Evolutionary conservation across 352 stramenopile species (phyloP).

Genomic region (Phytopythium cucurbitacearum): DNA sequence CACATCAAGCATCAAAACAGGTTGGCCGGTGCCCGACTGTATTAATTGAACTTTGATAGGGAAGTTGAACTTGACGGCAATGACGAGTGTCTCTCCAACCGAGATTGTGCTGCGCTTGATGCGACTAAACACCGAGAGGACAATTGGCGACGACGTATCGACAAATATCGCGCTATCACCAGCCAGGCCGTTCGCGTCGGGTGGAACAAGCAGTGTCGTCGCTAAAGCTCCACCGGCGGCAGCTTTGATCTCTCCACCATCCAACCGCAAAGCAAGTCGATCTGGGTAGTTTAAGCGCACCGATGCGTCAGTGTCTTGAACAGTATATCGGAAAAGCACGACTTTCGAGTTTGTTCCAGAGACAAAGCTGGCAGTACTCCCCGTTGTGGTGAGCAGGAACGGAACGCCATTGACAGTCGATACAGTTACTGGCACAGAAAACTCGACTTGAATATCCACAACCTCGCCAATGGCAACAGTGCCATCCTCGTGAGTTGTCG

Average conservation of each 20-base stretch:
- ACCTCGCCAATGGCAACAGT: conserved; percentile 50
- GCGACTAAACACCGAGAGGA: conserved; percentile 32
- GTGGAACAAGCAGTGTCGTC: conserved; percentile 33
- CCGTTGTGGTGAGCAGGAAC: conserved; percentile 34
- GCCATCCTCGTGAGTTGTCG: conserved; percentile 43
- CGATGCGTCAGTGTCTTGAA: conserved; percentile 27
- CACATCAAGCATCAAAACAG: conserved; percentile 37
- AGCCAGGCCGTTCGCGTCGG: conserved; percentile 14
- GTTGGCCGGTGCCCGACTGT: conserved; percentile 15
- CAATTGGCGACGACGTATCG: conserved; percentile 29
- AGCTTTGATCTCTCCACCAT: conserved; percentile 32
- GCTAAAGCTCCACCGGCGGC: conserved; percentile 12
- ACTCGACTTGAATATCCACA: conserved; percentile 50
- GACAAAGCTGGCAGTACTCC: conserved; percentile 35
- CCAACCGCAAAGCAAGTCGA: conserved; percentile 38
- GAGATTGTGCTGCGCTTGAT: conserved; percentile 38
- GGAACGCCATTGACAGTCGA: conserved; percentile 25
- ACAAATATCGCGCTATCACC: conserved; percentile 21
- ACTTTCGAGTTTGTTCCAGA: conserved; percentile 29
- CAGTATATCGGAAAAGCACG: conserved; percentile 51
- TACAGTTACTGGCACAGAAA: conserved; percentile 44
- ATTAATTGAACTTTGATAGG: conserved; percentile 20
- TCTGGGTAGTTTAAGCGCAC: conserved; percentile 31
- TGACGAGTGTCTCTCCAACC: conserved; percentile 39
- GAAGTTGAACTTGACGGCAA: conserved; percentile 35